A percentile compares a stretch with the other conserved stretches of the same genome.
These are phyloP conservation scores for Penicillium sp. DNA, from an alignment of 2,329 filamentous ascomycete genomes.

Conservation along the genomic window DNA sequence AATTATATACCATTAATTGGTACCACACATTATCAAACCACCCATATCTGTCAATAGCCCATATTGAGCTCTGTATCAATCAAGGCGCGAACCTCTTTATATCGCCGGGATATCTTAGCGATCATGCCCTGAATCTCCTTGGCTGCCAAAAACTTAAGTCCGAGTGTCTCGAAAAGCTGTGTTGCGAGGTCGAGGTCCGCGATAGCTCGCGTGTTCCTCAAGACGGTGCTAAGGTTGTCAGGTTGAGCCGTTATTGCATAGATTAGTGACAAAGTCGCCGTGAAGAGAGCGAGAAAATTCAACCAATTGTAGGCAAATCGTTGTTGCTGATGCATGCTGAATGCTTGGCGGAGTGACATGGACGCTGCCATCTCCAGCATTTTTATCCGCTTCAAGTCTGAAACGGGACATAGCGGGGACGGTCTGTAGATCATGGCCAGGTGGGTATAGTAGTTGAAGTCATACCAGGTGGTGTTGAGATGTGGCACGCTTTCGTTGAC, in stretches of 20 bases:
- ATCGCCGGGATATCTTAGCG: not conserved
- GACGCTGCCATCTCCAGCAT: not conserved
- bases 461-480: constrained; percentile 48
- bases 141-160: not conserved
- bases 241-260: not conserved
- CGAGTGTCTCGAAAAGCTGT: not conserved
- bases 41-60: not conserved
- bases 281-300: not conserved
- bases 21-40: too few relatives aligned
- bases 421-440: constrained; percentile 49
- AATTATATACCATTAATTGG: too few relatives aligned
- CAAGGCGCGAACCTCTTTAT: not conserved
- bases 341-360: not conserved
- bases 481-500: constrained; percentile 45
- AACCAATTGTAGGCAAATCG: not conserved
- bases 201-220: not conserved
- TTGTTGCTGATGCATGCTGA: not conserved
- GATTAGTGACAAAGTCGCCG: not conserved
- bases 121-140: not conserved
- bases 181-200: not conserved
- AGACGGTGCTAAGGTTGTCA: not conserved
- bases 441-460: constrained; percentile 52
- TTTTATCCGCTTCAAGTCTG: not conserved
- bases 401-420: constrained; percentile 36
- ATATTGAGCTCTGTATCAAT: not conserved